Percentiles rank a stretch among this genome's conserved stretches.
These are phyloP conservation scores for Hibiscus trionum DNA, from an alignment of 345 rosid species.

Conservation along the genomic window DNA sequence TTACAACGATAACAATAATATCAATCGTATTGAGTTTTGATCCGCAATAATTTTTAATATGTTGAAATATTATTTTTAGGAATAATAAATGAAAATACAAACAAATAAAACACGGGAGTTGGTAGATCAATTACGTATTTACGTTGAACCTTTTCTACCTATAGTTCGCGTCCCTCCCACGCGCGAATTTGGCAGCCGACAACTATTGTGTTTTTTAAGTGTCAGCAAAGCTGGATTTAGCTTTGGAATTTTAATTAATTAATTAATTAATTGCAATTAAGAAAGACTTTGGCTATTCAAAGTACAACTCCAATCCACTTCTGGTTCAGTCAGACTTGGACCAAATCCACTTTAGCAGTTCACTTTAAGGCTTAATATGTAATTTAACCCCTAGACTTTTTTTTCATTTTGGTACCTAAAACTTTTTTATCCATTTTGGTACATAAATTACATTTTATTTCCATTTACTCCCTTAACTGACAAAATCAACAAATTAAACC, in stretches of 20 bases:
- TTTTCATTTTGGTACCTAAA: too few relatives aligned
- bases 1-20: too few relatives aligned
- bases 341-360: not conserved
- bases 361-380: not conserved
- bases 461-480: too few relatives aligned
- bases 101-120: not conserved
- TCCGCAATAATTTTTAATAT: too few relatives aligned
- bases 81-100: not conserved
- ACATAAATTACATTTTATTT: too few relatives aligned
- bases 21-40: too few relatives aligned
- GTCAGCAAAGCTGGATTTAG: not conserved
- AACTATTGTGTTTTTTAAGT: too few relatives aligned
- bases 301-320: not conserved
- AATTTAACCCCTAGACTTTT: too few relatives aligned
- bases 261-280: not conserved
- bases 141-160: not conserved
- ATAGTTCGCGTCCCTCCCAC: not conserved
- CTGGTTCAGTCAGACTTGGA: not conserved
- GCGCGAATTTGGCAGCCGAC: not conserved
- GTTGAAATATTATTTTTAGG: too few relatives aligned
- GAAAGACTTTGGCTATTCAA: not conserved
- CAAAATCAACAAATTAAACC: too few relatives aligned
- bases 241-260: not conserved
- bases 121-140: not conserved
- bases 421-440: too few relatives aligned